Conservation (phyloP, 139 green algal species). For the Mesostigma viride region DNA sequence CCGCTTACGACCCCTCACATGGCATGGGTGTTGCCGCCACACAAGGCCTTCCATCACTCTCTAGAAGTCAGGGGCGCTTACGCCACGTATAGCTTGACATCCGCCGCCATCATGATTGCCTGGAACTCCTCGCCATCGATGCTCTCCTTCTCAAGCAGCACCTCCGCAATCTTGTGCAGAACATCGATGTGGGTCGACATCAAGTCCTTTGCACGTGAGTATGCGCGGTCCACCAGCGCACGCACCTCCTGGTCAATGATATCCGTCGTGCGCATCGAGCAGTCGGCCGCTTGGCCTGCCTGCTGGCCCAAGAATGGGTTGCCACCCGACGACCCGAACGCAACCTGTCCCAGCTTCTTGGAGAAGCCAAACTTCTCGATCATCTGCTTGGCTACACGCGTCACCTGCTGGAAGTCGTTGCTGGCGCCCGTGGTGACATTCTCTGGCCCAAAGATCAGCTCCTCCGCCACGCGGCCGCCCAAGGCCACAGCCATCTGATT, state of each 20-base stretch:
- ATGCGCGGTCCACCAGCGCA: constrained; percentile 82
- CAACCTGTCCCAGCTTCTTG: constrained; percentile 86
- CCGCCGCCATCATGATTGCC: constrained; percentile 67
- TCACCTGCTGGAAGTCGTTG: constrained; percentile 85
- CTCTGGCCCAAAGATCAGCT: constrained; percentile 95
- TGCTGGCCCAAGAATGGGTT: constrained; percentile 74
- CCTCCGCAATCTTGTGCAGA: constrained; percentile 74
- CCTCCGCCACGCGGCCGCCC: constrained; percentile 84
- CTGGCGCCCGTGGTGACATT: constrained; percentile 91
- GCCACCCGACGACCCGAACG: constrained; percentile 52
- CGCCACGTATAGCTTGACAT: constrained; percentile 85
- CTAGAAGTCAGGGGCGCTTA: too few relatives aligned
- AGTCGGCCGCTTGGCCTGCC: constrained; percentile 72
- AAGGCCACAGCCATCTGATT: constrained; percentile 56
- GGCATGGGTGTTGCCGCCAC: too few relatives aligned
- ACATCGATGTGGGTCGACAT: constrained; percentile 80
- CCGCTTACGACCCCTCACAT: too few relatives aligned
- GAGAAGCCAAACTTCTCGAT: constrained; percentile 84
- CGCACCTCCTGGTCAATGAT: constrained; percentile 85
- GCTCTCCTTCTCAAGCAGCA: constrained; percentile 96
- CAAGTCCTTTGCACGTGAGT: constrained; percentile 91
- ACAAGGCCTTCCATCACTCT: too few relatives aligned
- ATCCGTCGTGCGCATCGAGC: constrained; percentile 70
- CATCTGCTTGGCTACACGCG: constrained; percentile 77
- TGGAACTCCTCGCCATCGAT: constrained; percentile 94